phyloP scores from a whole-genome alignment of 2,329 filamentous ascomycete genomes.

The Colletotrichum sp. region DNA sequence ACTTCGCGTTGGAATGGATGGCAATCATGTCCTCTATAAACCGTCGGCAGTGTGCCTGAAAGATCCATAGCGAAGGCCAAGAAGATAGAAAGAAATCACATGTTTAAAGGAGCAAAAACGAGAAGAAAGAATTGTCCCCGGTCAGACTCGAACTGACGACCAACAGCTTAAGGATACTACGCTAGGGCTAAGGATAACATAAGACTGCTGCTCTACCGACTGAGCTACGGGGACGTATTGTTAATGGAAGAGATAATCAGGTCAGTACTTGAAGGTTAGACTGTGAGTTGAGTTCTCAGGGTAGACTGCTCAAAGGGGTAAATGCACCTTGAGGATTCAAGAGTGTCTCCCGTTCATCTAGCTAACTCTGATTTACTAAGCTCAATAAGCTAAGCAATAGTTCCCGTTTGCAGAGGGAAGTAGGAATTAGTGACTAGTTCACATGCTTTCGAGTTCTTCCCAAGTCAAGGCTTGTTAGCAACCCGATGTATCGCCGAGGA shows the following conservation, averaged over 20 bases:
- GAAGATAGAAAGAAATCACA: neutral
- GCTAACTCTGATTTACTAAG: neutral
- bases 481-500: neutral
- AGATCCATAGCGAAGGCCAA: neutral
- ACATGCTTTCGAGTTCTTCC: neutral
- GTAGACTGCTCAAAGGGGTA: neutral
- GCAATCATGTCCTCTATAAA: neutral
- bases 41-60: neutral
- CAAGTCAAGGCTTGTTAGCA: neutral
- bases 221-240: neutral
- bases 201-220: neutral
- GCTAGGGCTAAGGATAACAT: neutral
- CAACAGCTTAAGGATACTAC: neutral
- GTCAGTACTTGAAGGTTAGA: neutral
- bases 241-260: neutral
- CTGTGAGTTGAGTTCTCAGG: neutral
- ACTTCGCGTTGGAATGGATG: neutral
- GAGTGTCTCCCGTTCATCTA: neutral
- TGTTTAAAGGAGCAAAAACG: neutral
- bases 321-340: neutral
- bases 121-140: neutral
- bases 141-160: neutral
- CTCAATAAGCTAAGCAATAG: accelerated
- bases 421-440: accelerated
- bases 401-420: neutral